Percentiles rank a stretch among this genome's conserved stretches.
Evolutionary conservation across 441 rosid species (phyloP).

Genomic region (Aquilaria agallochum): DNA sequence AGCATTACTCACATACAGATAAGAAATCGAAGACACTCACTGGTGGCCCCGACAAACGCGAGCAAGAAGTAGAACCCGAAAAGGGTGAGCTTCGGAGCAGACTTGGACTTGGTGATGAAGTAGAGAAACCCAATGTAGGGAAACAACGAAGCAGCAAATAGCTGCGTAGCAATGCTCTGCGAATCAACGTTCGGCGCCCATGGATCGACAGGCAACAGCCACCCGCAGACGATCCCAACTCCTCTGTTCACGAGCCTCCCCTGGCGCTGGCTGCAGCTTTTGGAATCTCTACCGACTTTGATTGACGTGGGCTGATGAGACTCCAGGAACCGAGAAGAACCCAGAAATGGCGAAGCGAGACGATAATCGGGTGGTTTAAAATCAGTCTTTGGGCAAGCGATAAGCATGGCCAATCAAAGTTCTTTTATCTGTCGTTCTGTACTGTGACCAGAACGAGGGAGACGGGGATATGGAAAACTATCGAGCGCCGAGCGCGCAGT

Average conservation of each 20-base stretch:
- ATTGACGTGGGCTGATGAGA: conserved; percentile 11
- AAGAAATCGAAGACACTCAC: conserved; percentile 34
- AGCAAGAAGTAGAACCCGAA: conserved; percentile 96
- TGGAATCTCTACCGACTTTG: conserved; percentile 10
- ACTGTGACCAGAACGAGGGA: too few species aligned
- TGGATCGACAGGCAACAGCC: conserved; percentile 73
- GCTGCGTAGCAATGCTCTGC: conserved; percentile 78
- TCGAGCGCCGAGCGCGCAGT: too few species aligned
- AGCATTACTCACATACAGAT: too few species aligned
- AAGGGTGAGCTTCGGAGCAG: conserved; percentile 78
- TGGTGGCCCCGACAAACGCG: conserved; percentile 84
- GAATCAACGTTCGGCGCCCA: conserved; percentile 83
- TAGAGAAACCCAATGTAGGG: conserved; percentile 82
- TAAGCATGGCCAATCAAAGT: conserved; percentile 15
- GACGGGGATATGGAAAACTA: neutral
- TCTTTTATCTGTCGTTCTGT: too few species aligned
- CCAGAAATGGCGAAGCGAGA: conserved; percentile 10
- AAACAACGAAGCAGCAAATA: conserved; percentile 69
- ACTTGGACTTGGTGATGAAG: conserved; percentile 78
- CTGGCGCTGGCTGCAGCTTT: conserved; percentile 6
- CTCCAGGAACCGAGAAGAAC: conserved; percentile 18
- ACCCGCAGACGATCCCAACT: conserved; percentile 37
- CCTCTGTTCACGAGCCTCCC: conserved; percentile 18
- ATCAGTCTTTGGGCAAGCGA: conserved; percentile 18
- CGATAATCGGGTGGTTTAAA: conserved; percentile 14